These are phyloP conservation scores for Acer saccharum DNA, from an alignment of 345 rosid species.

Conservation along the genomic window DNA sequence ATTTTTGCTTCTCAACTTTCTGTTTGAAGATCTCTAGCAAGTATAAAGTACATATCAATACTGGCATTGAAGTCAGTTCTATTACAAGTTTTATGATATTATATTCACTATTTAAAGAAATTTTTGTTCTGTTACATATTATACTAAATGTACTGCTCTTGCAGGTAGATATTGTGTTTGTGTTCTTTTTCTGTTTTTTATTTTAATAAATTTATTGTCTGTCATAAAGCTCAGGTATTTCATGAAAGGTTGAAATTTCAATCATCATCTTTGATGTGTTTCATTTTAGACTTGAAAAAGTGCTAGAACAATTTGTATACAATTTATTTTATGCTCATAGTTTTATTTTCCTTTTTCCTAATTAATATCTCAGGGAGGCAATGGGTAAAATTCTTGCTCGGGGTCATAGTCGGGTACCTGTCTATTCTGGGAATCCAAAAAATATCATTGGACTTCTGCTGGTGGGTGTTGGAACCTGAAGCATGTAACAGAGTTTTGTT, in stretches of 20 bases:
- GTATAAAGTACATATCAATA: not conserved
- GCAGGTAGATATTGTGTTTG: conserved; percentile 4
- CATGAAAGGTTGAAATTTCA: conserved; percentile 8
- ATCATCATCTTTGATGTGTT: not conserved
- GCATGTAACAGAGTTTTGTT: conserved; percentile 5
- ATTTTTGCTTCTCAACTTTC: not conserved
- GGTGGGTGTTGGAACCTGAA: conserved; percentile 46
- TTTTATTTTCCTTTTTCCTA: conserved; percentile 5
- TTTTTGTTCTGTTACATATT: not conserved
- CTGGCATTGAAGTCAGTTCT: not conserved
- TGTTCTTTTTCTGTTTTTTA: not conserved
- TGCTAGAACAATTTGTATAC: not conserved
- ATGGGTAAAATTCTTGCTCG: conserved; percentile 90
- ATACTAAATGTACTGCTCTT: not conserved
- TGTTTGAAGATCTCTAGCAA: not conserved
- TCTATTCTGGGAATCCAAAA: conserved; percentile 82
- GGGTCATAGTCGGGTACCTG: conserved; percentile 97
- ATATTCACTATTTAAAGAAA: not conserved
- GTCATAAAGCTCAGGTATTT: not conserved
- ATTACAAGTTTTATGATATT: not conserved
- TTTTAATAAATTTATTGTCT: not conserved
- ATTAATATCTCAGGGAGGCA: conserved; percentile 69
- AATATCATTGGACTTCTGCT: conserved; percentile 89
- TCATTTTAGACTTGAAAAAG: not conserved
- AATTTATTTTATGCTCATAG: not conserved